Percentiles rank a stretch among this genome's conserved stretches.
These are phyloP conservation scores for Prunella vulgaris DNA, from an alignment of 257 asterid species.

Conservation along the genomic window DNA sequence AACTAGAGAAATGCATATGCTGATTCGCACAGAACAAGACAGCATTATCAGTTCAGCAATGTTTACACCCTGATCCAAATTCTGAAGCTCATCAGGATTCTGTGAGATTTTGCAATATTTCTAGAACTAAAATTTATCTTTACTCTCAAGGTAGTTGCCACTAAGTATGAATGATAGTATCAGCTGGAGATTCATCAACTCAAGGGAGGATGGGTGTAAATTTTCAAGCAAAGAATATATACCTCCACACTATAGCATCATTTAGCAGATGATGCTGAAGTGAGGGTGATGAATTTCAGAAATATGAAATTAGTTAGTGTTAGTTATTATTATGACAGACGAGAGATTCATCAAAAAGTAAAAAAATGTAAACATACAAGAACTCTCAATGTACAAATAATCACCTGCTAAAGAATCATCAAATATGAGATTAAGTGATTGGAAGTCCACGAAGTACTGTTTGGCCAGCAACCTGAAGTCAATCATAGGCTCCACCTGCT, in stretches of 20 bases:
- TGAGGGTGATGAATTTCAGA: constrained; percentile 6
- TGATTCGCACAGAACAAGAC: background rate
- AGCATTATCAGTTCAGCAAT: background rate
- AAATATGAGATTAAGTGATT: constrained; percentile 72
- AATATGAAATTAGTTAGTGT: constrained; percentile 4
- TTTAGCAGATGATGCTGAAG: constrained; percentile 12
- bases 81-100: constrained; percentile 2
- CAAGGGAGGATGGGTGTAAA: background rate
- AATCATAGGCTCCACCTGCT: constrained; percentile 58
- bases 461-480: constrained; percentile 84
- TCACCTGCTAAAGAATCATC: constrained; percentile 82
- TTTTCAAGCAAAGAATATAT: background rate
- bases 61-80: background rate
- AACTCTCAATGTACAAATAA: constrained; percentile 12
- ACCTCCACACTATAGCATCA: constrained; percentile 10
- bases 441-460: constrained; percentile 72
- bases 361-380: constrained; percentile 6
- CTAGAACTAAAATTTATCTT: background rate
- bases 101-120: background rate
- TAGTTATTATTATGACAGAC: constrained; percentile 14
- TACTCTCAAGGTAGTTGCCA: background rate
- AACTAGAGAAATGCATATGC: background rate
- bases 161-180: background rate
- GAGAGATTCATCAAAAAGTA: constrained; percentile 11
- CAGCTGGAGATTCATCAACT: background rate